A percentile compares a stretch with the other conserved stretches of the same genome.
Evolutionary conservation across 495 filamentous ascomycete genomes (phyloP).

Genomic region (Stereocaulon alpinum): DNA sequence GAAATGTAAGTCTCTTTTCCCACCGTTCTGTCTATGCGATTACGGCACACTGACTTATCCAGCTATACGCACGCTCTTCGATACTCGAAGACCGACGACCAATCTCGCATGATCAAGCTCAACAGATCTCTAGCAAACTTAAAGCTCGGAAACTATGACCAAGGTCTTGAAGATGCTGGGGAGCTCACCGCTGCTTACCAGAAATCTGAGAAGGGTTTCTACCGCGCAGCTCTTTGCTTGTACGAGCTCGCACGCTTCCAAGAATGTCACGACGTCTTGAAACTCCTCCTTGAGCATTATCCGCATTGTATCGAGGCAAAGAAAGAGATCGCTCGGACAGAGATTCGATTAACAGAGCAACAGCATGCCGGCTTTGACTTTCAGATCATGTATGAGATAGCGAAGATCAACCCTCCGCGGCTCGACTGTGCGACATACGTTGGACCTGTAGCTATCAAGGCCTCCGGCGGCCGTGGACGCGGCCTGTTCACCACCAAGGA

Average conservation of each 20-base stretch:
- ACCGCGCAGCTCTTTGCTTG: constrained; percentile 36
- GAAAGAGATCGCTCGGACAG: constrained; percentile 28
- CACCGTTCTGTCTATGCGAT: neutral
- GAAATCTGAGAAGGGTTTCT: constrained; percentile 36
- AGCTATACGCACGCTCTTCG: constrained; percentile 29
- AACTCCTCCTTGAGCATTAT: constrained; percentile 20
- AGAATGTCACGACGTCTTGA: constrained; percentile 27
- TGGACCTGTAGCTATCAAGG: constrained; percentile 25
- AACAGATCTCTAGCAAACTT: constrained; percentile 41
- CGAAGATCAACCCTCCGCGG: constrained; percentile 24
- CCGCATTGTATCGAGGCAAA: constrained; percentile 24
- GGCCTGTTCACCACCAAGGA: constrained; percentile 39
- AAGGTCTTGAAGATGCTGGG: constrained; percentile 35
- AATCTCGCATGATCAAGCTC: constrained; percentile 22
- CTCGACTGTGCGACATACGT: constrained; percentile 41
- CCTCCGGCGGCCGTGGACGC: constrained; percentile 26
- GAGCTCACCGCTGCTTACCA: constrained; percentile 19
- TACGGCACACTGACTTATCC: neutral
- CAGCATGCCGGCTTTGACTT: constrained; percentile 35
- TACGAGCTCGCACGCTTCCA: constrained; percentile 37
- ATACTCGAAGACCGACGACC: constrained; percentile 13
- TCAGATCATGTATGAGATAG: constrained; percentile 29
- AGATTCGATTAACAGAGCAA: constrained; percentile 28
- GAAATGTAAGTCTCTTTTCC: neutral
- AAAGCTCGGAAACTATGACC: constrained; percentile 35